Percentiles rank a stretch among this genome's conserved stretches.
Evolutionary conservation across 345 rosid genomes (phyloP).

Genomic region (Dipteronia sinensis): DNA sequence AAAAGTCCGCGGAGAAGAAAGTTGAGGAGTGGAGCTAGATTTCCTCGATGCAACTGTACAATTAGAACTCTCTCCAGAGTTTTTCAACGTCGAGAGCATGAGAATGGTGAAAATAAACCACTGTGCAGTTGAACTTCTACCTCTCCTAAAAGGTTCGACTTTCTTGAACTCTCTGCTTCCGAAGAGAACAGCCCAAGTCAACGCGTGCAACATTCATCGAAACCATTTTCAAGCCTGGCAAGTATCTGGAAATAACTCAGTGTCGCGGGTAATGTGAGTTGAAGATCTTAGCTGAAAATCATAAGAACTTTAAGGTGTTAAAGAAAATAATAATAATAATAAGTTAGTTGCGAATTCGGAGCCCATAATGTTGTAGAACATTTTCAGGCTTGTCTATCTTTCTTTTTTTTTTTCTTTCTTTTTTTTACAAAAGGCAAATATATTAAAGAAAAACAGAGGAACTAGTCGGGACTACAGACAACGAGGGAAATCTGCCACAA

Average conservation of each 20-base stretch:
- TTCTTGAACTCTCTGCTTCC: slow-evolving; percentile 14
- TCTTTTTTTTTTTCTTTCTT: no score
- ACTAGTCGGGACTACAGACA: no score
- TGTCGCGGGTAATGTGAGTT: not conserved
- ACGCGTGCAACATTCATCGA: not conserved
- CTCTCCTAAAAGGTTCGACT: not conserved
- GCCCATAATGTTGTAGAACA: not conserved
- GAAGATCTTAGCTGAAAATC: slow-evolving; percentile 2
- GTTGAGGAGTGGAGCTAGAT: slow-evolving; percentile 34
- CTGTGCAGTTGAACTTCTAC: not conserved
- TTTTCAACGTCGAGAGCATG: not conserved
- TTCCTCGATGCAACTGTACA: not conserved
- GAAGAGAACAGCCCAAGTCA: not conserved
- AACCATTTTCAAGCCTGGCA: not conserved
- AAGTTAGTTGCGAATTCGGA: not conserved
- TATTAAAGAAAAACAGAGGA: no score
- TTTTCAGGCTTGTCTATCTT: no score
- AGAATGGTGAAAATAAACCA: not conserved
- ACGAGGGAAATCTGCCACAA: no score
- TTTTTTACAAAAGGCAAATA: no score
- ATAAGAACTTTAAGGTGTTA: slow-evolving; percentile 8
- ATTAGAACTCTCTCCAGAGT: not conserved
- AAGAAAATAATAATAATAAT: not conserved
- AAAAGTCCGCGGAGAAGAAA: slow-evolving; percentile 8
- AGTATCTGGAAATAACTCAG: slow-evolving; percentile 12